phyloP scores from a whole-genome alignment of 768 basidiomycete species.

The Psilocybe tampanensis region DNA sequence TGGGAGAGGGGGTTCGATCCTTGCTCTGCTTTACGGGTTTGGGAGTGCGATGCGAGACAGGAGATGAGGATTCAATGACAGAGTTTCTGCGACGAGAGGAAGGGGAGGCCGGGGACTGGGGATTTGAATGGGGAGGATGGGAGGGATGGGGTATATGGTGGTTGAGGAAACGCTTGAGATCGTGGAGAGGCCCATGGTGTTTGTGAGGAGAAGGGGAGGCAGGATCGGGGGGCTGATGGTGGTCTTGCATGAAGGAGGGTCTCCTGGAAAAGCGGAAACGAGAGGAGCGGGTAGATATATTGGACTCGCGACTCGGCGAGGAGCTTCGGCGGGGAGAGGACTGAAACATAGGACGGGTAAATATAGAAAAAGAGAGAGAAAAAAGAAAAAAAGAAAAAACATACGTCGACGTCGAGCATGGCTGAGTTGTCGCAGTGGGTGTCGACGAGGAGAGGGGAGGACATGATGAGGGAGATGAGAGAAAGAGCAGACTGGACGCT shows the following conservation, averaged over 20 bases:
- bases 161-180: constrained; percentile 94
- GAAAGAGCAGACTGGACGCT: neutral
- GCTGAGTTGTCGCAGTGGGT: constrained; percentile 1
- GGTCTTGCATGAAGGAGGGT: constrained; percentile 22
- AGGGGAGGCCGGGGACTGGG: constrained; percentile 20
- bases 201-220: constrained; percentile 23
- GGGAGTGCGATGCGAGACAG: constrained; percentile 21
- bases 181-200: constrained; percentile 78
- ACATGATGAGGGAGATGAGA: constrained; percentile 20
- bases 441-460: constrained; percentile 21
- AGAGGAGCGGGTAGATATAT: constrained; percentile 22
- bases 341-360: constrained; percentile 13
- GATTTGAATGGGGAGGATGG: constrained; percentile 30
- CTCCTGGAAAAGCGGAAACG: constrained; percentile 25
- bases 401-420: constrained; percentile 7
- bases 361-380: neutral
- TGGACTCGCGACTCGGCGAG: constrained; percentile 24
- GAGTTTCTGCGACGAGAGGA: neutral
- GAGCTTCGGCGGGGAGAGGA: constrained; percentile 20
- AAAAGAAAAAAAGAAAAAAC: neutral
- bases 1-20: constrained; percentile 39
- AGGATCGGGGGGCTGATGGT: constrained; percentile 10
- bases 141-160: constrained; percentile 76
- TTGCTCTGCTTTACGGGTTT: constrained; percentile 43
- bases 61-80: constrained; percentile 13